A percentile compares a stretch with the other conserved stretches of the same genome.
These are phyloP conservation scores for Lachnellula occidentalis DNA, from an alignment of 2,329 filamentous ascomycete species.

Conservation along the genomic window DNA sequence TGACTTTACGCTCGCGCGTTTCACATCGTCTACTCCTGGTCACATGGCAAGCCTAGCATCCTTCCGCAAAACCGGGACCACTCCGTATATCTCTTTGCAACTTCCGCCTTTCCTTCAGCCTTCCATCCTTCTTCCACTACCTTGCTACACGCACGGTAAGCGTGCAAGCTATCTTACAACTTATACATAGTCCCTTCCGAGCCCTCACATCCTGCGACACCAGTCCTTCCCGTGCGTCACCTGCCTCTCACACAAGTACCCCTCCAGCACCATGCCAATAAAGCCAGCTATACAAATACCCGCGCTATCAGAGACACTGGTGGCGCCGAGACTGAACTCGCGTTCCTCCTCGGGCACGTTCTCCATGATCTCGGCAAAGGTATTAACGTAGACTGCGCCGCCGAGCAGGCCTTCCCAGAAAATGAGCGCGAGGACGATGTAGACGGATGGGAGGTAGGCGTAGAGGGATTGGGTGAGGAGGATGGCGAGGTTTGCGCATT, in stretches of 20 bases:
- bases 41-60: too few relatives aligned
- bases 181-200: not conserved
- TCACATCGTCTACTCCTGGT: too few relatives aligned
- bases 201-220: slow-evolving; percentile 41
- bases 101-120: not conserved
- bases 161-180: not conserved
- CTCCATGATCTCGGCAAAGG: slow-evolving; percentile 90
- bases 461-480: slow-evolving; percentile 72
- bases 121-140: not conserved
- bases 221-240: slow-evolving; percentile 72
- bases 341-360: slow-evolving; percentile 69
- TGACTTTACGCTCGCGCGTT: too few relatives aligned
- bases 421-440: slow-evolving; percentile 75
- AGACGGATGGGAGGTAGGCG: slow-evolving; percentile 79
- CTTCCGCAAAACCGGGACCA: too few relatives aligned
- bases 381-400: slow-evolving; percentile 90
- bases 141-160: not conserved
- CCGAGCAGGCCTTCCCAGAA: slow-evolving; percentile 95
- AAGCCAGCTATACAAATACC: slow-evolving; percentile 88
- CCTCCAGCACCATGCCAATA: slow-evolving; percentile 76
- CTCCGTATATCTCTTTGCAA: too few relatives aligned
- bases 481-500: slow-evolving; percentile 69
- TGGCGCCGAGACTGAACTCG: slow-evolving; percentile 87
- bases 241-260: slow-evolving; percentile 77
- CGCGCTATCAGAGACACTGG: slow-evolving; percentile 84